Percentiles rank a stretch among this genome's conserved stretches.
phyloP scores from a whole-genome alignment of 2,329 filamentous ascomycete species.

The Epichloe brachyelytri region DNA sequence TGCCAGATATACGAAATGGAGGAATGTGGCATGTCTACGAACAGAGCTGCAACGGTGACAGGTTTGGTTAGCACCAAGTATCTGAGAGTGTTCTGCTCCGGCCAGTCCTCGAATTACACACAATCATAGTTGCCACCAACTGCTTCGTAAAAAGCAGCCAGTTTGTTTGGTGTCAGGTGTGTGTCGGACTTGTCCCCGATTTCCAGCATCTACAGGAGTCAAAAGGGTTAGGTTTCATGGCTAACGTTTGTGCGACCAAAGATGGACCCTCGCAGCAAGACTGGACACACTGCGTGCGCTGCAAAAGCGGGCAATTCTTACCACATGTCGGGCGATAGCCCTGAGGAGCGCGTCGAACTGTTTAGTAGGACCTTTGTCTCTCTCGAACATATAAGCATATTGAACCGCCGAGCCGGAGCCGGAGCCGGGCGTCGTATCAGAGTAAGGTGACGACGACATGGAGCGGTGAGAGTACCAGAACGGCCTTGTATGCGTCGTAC shows the following conservation, averaged over 20 bases:
- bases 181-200: conserved; percentile 43
- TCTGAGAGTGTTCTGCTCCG: not conserved
- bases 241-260: not conserved
- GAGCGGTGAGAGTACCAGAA: not conserved
- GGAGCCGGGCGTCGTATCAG: conserved; percentile 13
- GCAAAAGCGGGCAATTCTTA: conserved; percentile 29
- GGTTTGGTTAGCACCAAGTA: conserved; percentile 1
- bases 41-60: conserved; percentile 41
- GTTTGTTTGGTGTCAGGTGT: conserved; percentile 50
- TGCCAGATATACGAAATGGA: conserved; percentile 88
- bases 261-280: not conserved
- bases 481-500: not conserved
- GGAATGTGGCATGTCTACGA: conserved; percentile 58
- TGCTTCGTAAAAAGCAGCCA: conserved; percentile 64
- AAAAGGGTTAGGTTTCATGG: conserved; percentile 9
- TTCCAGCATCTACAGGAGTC: conserved; percentile 33
- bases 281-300: not conserved
- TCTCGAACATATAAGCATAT: conserved; percentile 57
- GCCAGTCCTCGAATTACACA: conserved; percentile 17
- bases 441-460: conserved; percentile 13
- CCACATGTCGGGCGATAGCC: conserved; percentile 57
- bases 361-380: conserved; percentile 53
- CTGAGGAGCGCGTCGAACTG: conserved; percentile 54
- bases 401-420: conserved; percentile 16
- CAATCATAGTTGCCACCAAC: conserved; percentile 66